A percentile compares a stretch with the other conserved stretches of the same genome.
phyloP scores from a whole-genome alignment of 306 rosid species.

The Psophocarpus tetragonolobus region DNA sequence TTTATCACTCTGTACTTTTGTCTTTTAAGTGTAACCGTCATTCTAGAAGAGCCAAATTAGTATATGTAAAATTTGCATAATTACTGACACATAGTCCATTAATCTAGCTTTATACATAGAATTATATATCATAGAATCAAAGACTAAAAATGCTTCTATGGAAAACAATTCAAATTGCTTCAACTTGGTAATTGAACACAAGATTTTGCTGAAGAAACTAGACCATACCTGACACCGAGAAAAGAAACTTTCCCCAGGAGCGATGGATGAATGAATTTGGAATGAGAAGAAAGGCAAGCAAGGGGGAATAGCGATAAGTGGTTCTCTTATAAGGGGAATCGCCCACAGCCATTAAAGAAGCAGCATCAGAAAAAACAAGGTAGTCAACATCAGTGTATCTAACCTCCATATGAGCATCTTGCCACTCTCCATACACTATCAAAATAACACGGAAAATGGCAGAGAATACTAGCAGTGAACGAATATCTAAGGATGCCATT shows the following conservation, averaged over 20 bases:
- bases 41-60: not conserved
- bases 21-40: not conserved
- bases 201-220: not conserved
- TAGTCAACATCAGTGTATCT: conserved; percentile 90
- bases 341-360: conserved; percentile 76
- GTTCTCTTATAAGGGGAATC: conserved; percentile 83
- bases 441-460: conserved; percentile 62
- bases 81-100: not conserved
- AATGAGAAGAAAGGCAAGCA: conserved; percentile 76
- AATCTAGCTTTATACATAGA: not conserved
- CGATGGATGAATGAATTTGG: conserved; percentile 74
- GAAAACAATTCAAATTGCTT: not conserved
- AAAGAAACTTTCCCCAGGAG: conserved; percentile 87
- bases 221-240: conserved; percentile 78
- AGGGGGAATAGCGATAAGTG: conserved; percentile 86
- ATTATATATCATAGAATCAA: not conserved
- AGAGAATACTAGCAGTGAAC: conserved; percentile 51
- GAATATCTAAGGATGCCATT: conserved; percentile 46
- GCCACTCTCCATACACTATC: conserved; percentile 90
- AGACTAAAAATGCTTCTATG: not conserved
- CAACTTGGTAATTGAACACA: not conserved
- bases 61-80: not conserved
- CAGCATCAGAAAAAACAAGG: conserved; percentile 87
- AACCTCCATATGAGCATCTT: conserved; percentile 89
- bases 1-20: not conserved